Evolutionary conservation across 371 early-diverging fungal genomes (phyloP), one percentile per base, ranked within the genome.

Genomic region (Mucor mucedo): DNA sequence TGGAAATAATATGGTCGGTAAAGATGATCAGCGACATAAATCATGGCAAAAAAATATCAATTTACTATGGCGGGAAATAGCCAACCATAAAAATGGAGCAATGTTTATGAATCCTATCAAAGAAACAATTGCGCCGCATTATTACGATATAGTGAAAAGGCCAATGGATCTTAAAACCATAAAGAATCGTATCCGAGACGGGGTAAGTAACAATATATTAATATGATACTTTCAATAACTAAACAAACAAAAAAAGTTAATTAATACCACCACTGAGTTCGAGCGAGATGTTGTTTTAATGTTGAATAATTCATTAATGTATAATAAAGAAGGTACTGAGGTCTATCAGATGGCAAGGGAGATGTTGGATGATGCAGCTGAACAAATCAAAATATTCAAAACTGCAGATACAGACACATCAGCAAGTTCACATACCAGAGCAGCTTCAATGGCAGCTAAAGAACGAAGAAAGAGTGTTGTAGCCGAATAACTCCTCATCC

Each of bases 301-400:
- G 91, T 82, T 93, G 47, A 84, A 88, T 69, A 96, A 96, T 60
- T 90, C 93, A 7, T 66, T 95, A 38, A 93, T 96, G 90, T 95
- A 89, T 71, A 93, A 95, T 70, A 72, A 82, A 38, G 92, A 91
- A 71, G 91, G 91, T 40, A 88, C 91, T 0, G 93, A 94, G 60
- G 87, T 95, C 5, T 87, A 93, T 64, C 79, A 86, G 52, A 91
- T 94, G 92, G 90, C 95, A 1, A 58, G 83, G 71, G 90, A 91
- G 65, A 92, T 95, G 84, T 81, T 89, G 66, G 83, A 83, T 9
- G 86, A 87, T 67, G 87, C 86, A 5, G 79, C 85, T 57, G 79
- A 81, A 32, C 77, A 80, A 32, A 76, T 86, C 47, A 76, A 75
- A 27, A 56, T 71, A 35, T 79, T 79, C 45, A 79, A 76, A 41